Evolutionary conservation across 495 filamentous ascomycete genomes (phyloP), one percentile per base, ranked within the genome.

Genomic region (Podospora sp.): DNA sequence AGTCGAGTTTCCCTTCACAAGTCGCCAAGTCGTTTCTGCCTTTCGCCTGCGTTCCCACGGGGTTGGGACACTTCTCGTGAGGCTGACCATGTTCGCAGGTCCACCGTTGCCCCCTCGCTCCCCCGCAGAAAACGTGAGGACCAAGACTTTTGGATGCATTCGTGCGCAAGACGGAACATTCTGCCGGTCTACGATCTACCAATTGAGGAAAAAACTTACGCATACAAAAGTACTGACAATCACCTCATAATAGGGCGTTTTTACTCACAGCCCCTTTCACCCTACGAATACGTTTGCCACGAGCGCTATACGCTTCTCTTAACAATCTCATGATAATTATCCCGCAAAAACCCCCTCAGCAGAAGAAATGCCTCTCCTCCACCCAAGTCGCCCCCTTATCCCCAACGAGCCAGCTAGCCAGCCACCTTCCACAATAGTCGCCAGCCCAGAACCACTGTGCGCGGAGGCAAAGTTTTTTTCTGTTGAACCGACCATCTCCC

Each of bases 371-470:
- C 24, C 52, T 24, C 52, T n/a, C 52, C 20, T 52, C 49, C 21
- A 52, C 5, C 53, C 12, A 22, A 26, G 29, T 33, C 29, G 29
- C 29, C 29, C 29, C 53, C 16, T n/a, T n/a, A 22, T 18, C 55
- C 21, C 18, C 55, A 25, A 21, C 55, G 22, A 40, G 12, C 33
- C 8, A 46, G 8, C 58, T 6, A 20, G 24, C 60, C 35, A 62
- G 36, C 33, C 60, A 62, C 36, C 36, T 50, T 62, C 36, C 36
- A 9, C 9, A 60, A 33, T 29, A n/a, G 56, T 55, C 20, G 52
- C 20, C 12, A 22, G 53, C 53, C 53, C 25, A 33, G 8, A 8
- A 33, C 4, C 29, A 8, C 12, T 25, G 22, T 25, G 9, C 26
- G 0, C 21, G 22, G 53, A 24, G 57, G 26, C 57, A 46, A 50